These are phyloP conservation scores for Limnanthes douglasii DNA, from an alignment of 345 rosid genomes.

Conservation along the genomic window DNA sequence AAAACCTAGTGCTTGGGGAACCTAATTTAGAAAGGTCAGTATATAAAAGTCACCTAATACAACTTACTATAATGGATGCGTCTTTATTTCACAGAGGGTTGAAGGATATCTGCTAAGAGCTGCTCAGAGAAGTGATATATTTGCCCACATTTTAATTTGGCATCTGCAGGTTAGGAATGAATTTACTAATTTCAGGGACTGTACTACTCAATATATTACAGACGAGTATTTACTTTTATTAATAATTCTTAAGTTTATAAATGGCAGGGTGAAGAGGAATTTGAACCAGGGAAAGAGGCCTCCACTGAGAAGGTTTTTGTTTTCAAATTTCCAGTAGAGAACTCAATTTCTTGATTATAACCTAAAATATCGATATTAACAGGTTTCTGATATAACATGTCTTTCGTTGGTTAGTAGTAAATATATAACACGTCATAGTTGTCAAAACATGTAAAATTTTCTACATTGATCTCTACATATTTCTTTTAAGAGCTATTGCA, in stretches of 20 bases:
- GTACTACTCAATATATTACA: conserved; percentile 5
- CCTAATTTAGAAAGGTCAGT: no score
- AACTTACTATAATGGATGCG: no score
- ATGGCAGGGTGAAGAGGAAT: conserved; percentile 68
- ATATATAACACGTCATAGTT: no score
- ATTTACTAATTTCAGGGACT: conserved; percentile 8
- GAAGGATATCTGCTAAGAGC: conserved; percentile 99
- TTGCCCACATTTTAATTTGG: conserved; percentile 98
- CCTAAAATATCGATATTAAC: no score
- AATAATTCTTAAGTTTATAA: conserved; percentile 9
- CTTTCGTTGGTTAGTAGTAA: no score
- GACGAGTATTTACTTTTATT: conserved; percentile 6
- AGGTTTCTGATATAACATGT: no score
- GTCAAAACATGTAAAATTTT: no score
- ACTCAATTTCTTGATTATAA: background rate
- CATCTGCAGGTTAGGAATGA: conserved; percentile 60
- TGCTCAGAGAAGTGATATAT: conserved; percentile 88
- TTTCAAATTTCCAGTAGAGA: background rate
- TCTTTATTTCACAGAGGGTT: no score
- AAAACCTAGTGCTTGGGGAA: no score
- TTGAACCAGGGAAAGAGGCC: conserved; percentile 59
- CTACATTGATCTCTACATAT: no score
- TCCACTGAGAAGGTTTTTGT: conserved; percentile 40
- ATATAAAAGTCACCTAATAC: no score
- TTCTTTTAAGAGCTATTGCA: no score